A percentile compares a stretch with the other conserved stretches of the same genome.
Conservation (phyloP, 352 stramenopile species). For the Halophytophthora batemanensis region DNA sequence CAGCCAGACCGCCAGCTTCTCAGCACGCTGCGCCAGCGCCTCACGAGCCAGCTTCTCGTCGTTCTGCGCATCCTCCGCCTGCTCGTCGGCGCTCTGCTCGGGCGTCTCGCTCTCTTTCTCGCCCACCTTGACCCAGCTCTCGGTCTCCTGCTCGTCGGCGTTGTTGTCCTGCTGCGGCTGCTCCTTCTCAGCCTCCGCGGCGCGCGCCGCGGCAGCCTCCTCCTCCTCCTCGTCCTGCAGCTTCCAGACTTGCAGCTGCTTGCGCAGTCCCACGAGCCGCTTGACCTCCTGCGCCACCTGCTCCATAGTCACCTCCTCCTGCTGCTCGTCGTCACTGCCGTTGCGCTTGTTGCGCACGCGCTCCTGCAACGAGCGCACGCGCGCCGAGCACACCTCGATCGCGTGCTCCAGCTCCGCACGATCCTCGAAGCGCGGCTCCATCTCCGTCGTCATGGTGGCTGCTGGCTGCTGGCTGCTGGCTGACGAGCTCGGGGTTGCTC, state of each 20-base stretch:
- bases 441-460: slow-evolving; percentile 2
- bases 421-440: slow-evolving; percentile 43
- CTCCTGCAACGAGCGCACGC: slow-evolving; percentile 60
- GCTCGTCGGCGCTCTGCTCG: slow-evolving; percentile 2
- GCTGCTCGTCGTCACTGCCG: slow-evolving; percentile 16
- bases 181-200: slow-evolving; percentile 9
- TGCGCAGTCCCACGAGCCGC: slow-evolving; percentile 57
- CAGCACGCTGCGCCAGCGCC: slow-evolving; percentile 5
- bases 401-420: slow-evolving; percentile 42
- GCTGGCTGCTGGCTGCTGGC: slow-evolving; percentile 1
- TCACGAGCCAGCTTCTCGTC: not conserved
- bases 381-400: slow-evolving; percentile 50
- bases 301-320: slow-evolving; percentile 31
- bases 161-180: slow-evolving; percentile 19
- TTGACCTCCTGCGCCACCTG: slow-evolving; percentile 55
- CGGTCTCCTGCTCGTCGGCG: not conserved
- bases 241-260: slow-evolving; percentile 63
- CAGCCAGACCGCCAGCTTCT: slow-evolving; percentile 10
- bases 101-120: slow-evolving; percentile 6
- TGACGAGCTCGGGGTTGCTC: not conserved
- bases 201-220: slow-evolving; percentile 13
- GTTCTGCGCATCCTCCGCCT: slow-evolving; percentile 10
- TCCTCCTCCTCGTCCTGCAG: slow-evolving; percentile 24
- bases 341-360: slow-evolving; percentile 39
- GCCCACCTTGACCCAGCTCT: slow-evolving; percentile 10